Evolutionary conservation across 495 filamentous ascomycete genomes (phyloP), one percentile per base, ranked within the genome.

Genomic region (Penicillium odoratum): DNA sequence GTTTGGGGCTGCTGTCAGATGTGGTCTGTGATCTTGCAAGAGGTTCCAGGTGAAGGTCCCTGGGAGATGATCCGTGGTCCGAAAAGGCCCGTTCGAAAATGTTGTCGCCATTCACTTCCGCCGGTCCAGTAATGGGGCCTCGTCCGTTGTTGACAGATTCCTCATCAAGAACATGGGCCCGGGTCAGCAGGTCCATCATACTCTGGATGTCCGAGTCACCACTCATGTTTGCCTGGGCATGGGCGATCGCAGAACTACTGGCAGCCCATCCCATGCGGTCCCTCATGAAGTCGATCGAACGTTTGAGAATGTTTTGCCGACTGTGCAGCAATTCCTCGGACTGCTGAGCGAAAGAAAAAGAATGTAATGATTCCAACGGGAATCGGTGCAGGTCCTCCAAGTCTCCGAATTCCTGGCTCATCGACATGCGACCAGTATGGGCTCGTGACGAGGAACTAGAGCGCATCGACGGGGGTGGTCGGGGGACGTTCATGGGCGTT

Each of bases 301-400:
- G 81, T 69, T 97, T 97, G 64, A 99, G 69, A 18, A 96, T 88
- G 74, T 92, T 97, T 67, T 98, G 95, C 47, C 95, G 84, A 66
- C 79, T 97, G 65, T 96, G 89, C 29, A 98, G 82, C 45, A 88
- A 78, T 63, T 97, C 93, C 66, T 96, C 93, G 5, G 93, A 92
- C 71, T 96, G 93, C 56, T 97, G 91, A 4, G 95, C 91, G 70
- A 99, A 99, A 31, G 95, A 98, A 75, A 99, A 99, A 0, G 95
- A 98, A 69, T 99, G 94, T 56, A 99, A 74, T 1, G 94, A 99
- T 71, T 99, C 94, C 63, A 90, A 89, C 2, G 95, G 93, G 67
- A 98, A 99, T 45, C 92, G 85, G 46, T 85, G 84, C 31, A 99
- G 83, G 65, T 98, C 94, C 80, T 98, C 94, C 64, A 87, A 78